A percentile compares a stretch with the other conserved stretches of the same genome.
Conservation (phyloP, 2,329 filamentous ascomycete species). For the Penicillium sp. region DNA sequence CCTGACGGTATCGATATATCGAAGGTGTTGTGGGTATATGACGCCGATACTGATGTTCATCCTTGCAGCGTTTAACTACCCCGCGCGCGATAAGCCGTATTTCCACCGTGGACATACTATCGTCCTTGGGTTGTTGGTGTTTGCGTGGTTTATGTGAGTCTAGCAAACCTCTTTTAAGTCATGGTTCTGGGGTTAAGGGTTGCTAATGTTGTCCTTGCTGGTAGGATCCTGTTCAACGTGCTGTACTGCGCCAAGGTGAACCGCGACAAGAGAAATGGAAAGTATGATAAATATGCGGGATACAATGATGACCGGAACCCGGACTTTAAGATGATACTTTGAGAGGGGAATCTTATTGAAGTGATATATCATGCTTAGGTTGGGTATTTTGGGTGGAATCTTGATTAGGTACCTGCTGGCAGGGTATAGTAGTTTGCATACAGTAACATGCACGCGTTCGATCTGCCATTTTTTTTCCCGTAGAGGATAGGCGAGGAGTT, state of each 20-base stretch:
- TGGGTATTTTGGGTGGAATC: background rate
- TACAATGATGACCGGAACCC: slow-evolving; percentile 66
- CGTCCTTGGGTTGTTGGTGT: slow-evolving; percentile 61
- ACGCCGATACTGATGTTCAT: background rate
- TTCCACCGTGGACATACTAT: slow-evolving; percentile 65
- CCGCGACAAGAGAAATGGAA: slow-evolving; percentile 61
- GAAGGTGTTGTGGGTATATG: background rate
- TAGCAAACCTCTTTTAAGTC: background rate
- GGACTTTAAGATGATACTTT: slow-evolving; percentile 62
- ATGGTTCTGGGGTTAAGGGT: background rate
- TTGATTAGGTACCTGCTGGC: background rate
- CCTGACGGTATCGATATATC: background rate
- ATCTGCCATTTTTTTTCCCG: background rate
- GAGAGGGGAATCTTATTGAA: slow-evolving; percentile 11
- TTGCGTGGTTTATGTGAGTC: slow-evolving; percentile 66
- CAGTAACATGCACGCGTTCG: background rate
- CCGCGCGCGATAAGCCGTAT: slow-evolving; percentile 56
- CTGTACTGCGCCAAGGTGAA: slow-evolving; percentile 66
- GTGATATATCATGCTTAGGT: background rate
- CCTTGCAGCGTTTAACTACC: slow-evolving; percentile 57
- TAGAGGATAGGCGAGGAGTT: too few relatives aligned
- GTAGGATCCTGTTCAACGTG: slow-evolving; percentile 61
- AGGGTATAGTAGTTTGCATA: background rate
- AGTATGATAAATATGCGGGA: slow-evolving; percentile 59
- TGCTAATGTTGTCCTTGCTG: background rate